phyloP scores from a whole-genome alignment of 2,329 filamentous ascomycete species.

The Acarospora socialis region DNA sequence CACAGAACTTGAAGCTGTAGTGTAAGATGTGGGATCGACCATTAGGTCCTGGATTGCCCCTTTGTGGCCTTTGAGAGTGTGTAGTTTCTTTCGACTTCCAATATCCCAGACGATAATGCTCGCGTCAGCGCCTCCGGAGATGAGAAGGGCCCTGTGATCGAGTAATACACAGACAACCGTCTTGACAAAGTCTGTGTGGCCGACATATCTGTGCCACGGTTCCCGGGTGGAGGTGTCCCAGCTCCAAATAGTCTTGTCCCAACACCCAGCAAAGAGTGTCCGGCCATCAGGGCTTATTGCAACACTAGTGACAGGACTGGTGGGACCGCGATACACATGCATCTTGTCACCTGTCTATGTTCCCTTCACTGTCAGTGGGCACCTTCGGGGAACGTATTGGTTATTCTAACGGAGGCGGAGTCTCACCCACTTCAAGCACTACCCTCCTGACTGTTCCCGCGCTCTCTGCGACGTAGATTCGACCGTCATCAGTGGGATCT shows the following conservation, averaged over 20 bases:
- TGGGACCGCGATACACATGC: constrained; percentile 54
- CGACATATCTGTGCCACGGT: constrained; percentile 46
- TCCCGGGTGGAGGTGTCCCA: constrained; percentile 53
- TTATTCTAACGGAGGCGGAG: constrained; percentile 9
- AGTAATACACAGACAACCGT: constrained; percentile 51
- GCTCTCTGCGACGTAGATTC: constrained; percentile 72
- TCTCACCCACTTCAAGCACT: constrained; percentile 54
- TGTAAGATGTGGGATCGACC: constrained; percentile 50
- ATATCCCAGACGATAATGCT: constrained; percentile 77
- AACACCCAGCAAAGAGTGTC: constrained; percentile 72
- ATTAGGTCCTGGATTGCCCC: constrained; percentile 69
- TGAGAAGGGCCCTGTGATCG: constrained; percentile 45
- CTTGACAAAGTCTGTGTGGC: constrained; percentile 88
- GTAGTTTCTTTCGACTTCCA: constrained; percentile 50
- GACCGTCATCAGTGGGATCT: constrained; percentile 48
- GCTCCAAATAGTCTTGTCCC: constrained; percentile 87
- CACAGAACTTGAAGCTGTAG: constrained; percentile 25
- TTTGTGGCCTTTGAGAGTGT: constrained; percentile 63
- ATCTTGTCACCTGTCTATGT: constrained; percentile 29
- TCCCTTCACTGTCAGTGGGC: constrained; percentile 1
- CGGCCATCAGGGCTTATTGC: constrained; percentile 38
- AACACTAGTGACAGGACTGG: constrained; percentile 65
- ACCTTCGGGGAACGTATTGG: constrained; percentile 8
- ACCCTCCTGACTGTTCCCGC: constrained; percentile 65
- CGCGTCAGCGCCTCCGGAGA: constrained; percentile 65